A percentile compares a stretch with the other conserved stretches of the same genome.
phyloP scores from a whole-genome alignment of 176 grass and related monocot genomes.

The Guadua angustifolia region DNA sequence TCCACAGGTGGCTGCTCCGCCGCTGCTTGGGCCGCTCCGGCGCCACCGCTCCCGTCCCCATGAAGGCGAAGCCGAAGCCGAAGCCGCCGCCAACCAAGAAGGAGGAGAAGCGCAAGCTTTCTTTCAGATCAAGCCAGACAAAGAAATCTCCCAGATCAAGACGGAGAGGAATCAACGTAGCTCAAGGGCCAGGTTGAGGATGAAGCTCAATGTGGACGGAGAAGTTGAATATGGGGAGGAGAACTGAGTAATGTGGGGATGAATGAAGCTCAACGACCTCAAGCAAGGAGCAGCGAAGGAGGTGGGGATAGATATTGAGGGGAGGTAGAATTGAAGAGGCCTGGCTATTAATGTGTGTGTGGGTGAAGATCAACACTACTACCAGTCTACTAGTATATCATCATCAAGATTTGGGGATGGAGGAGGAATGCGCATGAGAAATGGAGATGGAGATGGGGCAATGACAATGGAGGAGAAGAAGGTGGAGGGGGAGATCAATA shows the following conservation, averaged over 20 bases:
- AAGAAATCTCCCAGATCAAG: slow-evolving; percentile 32
- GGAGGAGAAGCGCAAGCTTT: background rate
- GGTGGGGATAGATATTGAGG: background rate
- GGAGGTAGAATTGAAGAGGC: slow-evolving; percentile 19
- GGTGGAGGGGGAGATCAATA: background rate
- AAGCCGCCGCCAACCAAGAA: background rate
- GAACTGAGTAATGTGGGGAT: background rate
- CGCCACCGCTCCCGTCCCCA: slow-evolving; percentile 49
- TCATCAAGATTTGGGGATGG: slow-evolving; percentile 4
- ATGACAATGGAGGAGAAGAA: background rate
- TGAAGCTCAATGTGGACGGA: background rate
- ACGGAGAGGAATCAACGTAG: too few species aligned
- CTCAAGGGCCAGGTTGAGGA: background rate
- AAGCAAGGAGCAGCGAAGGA: background rate
- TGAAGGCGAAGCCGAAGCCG: background rate
- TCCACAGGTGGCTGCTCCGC: slow-evolving; percentile 73
- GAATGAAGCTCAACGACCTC: background rate
- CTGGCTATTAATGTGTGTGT: slow-evolving; percentile 18
- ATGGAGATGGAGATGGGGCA: background rate
- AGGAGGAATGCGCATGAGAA: slow-evolving; percentile 8
- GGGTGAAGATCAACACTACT: background rate
- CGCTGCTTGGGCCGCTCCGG: slow-evolving; percentile 60
- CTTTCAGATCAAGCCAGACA: slow-evolving; percentile 11
- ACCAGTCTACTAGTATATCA: background rate
- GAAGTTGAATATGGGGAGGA: background rate